These are phyloP conservation scores for Aspergillus latus DNA, from an alignment of 2,329 filamentous ascomycete species.

Conservation along the genomic window DNA sequence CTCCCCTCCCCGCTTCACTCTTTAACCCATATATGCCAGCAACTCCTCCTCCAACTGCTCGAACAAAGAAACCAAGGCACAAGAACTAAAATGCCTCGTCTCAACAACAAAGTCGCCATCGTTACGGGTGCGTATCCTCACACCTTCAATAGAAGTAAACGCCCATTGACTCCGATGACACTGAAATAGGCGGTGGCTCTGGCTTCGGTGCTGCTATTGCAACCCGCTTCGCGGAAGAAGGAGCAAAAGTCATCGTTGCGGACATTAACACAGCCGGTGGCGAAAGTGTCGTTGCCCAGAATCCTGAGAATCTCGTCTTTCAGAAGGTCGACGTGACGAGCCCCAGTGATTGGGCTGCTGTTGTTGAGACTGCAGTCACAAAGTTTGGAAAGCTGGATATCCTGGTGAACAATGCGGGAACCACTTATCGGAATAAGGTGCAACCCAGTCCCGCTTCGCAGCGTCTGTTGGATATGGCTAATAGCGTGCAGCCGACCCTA, in stretches of 20 bases:
- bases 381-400: conserved; percentile 42
- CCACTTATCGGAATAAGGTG: conserved; percentile 43
- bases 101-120: conserved; percentile 48
- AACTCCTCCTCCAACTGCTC: background rate
- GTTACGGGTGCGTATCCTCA: conserved; percentile 40
- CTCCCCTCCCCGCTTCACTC: background rate
- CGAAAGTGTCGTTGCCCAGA: conserved; percentile 32
- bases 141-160: background rate
- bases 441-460: background rate
- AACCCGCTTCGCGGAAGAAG: conserved; percentile 41
- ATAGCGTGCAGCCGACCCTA: conserved; percentile 33
- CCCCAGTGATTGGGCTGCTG: conserved; percentile 33
- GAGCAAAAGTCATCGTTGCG: conserved; percentile 43
- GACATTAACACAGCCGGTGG: conserved; percentile 43
- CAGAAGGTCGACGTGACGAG: conserved; percentile 39
- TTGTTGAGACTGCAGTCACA: conserved; percentile 31
- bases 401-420: conserved; percentile 51
- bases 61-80: conserved; percentile 6
- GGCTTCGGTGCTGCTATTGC: conserved; percentile 46
- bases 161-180: background rate
- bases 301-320: conserved; percentile 32
- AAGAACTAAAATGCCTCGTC: conserved; percentile 21
- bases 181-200: conserved; percentile 38
- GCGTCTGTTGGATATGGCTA: background rate
- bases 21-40: background rate